phyloP scores from a whole-genome alignment of 805 yeast genomes.

The Saccharomycopsis amapae region DNA sequence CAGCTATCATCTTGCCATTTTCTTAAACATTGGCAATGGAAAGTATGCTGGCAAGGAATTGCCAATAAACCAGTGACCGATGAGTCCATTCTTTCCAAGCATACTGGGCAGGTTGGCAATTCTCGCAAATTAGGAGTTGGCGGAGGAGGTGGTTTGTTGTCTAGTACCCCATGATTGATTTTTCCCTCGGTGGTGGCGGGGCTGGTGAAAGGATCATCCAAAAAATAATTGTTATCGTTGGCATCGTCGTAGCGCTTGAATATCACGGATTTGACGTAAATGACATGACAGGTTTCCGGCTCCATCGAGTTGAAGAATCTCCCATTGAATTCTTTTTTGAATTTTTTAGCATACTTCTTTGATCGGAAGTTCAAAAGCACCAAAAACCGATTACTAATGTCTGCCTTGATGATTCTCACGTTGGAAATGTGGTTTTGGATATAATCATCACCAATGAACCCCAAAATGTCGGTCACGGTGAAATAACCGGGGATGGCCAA shows the following conservation, averaged over 20 bases:
- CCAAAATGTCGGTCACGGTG: constrained; percentile 75
- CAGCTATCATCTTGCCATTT: constrained; percentile 89
- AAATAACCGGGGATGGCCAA: constrained; percentile 64
- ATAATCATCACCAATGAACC: constrained; percentile 64
- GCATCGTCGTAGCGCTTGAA: constrained; percentile 29
- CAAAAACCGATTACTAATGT: constrained; percentile 61
- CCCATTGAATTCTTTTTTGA: constrained; percentile 64
- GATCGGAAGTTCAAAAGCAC: constrained; percentile 69
- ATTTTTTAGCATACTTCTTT: constrained; percentile 48
- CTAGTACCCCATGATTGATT: constrained; percentile 48
- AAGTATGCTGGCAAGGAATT: constrained; percentile 88
- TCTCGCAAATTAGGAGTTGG: constrained; percentile 35
- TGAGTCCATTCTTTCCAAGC: constrained; percentile 82
- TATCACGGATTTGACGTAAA: constrained; percentile 56
- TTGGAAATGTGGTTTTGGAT: constrained; percentile 50
- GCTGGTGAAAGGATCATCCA: constrained; percentile 50
- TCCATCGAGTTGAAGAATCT: constrained; percentile 78
- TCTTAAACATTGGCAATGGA: constrained; percentile 80
- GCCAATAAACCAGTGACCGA: constrained; percentile 75
- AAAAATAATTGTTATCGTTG: constrained; percentile 25
- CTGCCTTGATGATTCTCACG: constrained; percentile 63
- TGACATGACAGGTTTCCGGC: constrained; percentile 76
- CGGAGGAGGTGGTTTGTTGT: constrained; percentile 21
- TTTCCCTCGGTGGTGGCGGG: constrained; percentile 38
- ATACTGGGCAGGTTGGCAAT: constrained; percentile 89